phyloP scores from a whole-genome alignment of 257 asterid species.

The Nicotiana noctiflora region DNA sequence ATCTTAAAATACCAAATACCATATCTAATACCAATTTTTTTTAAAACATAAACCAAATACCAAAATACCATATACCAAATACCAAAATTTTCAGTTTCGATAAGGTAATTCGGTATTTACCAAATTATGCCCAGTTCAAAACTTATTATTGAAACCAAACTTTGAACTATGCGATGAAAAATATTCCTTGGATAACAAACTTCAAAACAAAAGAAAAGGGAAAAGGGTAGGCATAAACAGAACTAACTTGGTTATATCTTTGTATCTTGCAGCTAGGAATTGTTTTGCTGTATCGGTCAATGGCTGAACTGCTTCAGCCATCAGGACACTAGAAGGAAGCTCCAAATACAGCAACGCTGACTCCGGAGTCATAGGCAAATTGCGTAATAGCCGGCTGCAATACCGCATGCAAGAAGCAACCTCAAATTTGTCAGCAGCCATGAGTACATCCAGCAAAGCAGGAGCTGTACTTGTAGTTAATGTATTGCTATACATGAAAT shows the following conservation, averaged over 20 bases:
- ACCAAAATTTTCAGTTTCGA: too few species aligned
- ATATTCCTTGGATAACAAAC: not conserved
- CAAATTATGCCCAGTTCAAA: not conserved
- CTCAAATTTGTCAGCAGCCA: constrained; percentile 28
- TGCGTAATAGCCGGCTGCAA: constrained; percentile 15
- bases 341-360: constrained; percentile 22
- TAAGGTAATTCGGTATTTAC: too few species aligned
- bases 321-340: constrained; percentile 22
- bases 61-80: too few species aligned
- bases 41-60: too few species aligned
- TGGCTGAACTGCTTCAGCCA: constrained; percentile 25
- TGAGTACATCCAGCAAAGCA: constrained; percentile 21
- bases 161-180: not conserved
- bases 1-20: too few species aligned
- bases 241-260: constrained; percentile 21
- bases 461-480: constrained; percentile 13
- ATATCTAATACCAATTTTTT: too few species aligned
- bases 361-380: constrained; percentile 19
- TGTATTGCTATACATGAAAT: constrained; percentile 26
- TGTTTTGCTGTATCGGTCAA: constrained; percentile 24
- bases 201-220: not conserved
- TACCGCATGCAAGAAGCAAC: constrained; percentile 26
- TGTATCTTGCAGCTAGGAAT: constrained; percentile 19
- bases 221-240: not conserved
- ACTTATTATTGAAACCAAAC: not conserved